Percentiles rank a stretch among this genome's conserved stretches.
Evolutionary conservation across 441 rosid genomes (phyloP).

Genomic region (Syzygium syzygioides): DNA sequence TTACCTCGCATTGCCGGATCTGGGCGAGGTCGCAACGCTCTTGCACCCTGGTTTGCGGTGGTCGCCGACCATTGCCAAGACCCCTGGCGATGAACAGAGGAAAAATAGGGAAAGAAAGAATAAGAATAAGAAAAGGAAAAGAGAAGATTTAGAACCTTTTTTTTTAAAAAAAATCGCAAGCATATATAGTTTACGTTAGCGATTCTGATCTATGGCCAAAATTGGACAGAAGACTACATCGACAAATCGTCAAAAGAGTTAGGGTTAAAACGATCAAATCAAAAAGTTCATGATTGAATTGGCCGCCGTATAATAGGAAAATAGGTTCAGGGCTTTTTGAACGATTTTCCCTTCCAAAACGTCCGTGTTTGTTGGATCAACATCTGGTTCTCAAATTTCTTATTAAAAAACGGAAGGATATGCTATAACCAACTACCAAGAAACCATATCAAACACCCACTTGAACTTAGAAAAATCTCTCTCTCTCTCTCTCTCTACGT

Average conservation of each 20-base stretch:
- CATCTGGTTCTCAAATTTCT: not conserved
- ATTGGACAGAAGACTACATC: too few species aligned
- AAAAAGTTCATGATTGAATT: not conserved
- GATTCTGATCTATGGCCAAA: too few species aligned
- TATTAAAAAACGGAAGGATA: not conserved
- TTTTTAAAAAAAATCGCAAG: too few species aligned
- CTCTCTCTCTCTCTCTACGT: not conserved
- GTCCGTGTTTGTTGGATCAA: not conserved
- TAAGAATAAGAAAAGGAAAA: too few species aligned
- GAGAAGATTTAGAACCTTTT: too few species aligned
- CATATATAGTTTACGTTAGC: too few species aligned
- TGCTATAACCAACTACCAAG: not conserved
- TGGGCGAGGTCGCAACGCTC: too few species aligned
- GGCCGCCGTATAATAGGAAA: accelerated
- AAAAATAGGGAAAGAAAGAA: too few species aligned
- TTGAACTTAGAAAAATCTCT: not conserved
- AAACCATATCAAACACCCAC: not conserved
- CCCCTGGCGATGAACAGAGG: not conserved
- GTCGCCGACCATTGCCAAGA: too few species aligned
- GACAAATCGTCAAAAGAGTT: too few species aligned
- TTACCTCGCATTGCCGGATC: too few species aligned
- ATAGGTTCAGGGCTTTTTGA: not conserved
- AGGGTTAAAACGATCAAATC: not conserved
- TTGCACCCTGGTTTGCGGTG: too few species aligned
- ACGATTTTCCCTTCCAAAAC: not conserved